Evolutionary conservation across 306 rosid species (phyloP).

Genomic region (Vachellia pachyceras): DNA sequence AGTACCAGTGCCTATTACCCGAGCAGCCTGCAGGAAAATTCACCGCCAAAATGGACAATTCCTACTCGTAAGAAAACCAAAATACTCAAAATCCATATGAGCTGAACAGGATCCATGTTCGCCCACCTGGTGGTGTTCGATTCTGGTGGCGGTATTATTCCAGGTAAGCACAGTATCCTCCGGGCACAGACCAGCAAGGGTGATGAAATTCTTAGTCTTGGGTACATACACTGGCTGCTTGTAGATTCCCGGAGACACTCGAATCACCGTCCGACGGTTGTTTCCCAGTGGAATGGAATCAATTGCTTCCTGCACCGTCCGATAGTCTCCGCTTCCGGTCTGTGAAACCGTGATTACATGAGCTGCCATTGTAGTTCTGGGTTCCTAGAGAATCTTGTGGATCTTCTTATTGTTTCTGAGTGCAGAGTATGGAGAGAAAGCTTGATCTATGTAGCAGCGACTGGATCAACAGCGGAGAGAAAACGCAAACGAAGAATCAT

Average conservation of each 20-base stretch:
- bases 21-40: slow-evolving; percentile 52
- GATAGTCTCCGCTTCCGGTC: slow-evolving; percentile 70
- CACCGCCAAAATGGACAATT: slow-evolving; percentile 20
- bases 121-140: slow-evolving; percentile 76
- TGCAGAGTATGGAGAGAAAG: background rate
- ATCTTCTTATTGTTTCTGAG: background rate
- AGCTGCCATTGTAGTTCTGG: slow-evolving; percentile 59
- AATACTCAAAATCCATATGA: slow-evolving; percentile 33
- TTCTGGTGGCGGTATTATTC: slow-evolving; percentile 81
- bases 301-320: slow-evolving; percentile 84
- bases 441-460: background rate
- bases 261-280: slow-evolving; percentile 70
- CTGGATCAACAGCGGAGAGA: slow-evolving; percentile 22
- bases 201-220: slow-evolving; percentile 85
- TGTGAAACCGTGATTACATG: slow-evolving; percentile 61
- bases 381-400: background rate
- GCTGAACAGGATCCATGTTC: background rate
- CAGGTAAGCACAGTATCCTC: slow-evolving; percentile 80
- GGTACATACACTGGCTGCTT: slow-evolving; percentile 80
- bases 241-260: slow-evolving; percentile 77
- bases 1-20: slow-evolving; percentile 82
- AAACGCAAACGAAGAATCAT: background rate
- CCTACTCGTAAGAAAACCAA: background rate
- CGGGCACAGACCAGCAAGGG: slow-evolving; percentile 61
- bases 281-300: slow-evolving; percentile 82